phyloP scores from a whole-genome alignment of 1,284 basidiomycete species.

The Coniophora puteana region DNA sequence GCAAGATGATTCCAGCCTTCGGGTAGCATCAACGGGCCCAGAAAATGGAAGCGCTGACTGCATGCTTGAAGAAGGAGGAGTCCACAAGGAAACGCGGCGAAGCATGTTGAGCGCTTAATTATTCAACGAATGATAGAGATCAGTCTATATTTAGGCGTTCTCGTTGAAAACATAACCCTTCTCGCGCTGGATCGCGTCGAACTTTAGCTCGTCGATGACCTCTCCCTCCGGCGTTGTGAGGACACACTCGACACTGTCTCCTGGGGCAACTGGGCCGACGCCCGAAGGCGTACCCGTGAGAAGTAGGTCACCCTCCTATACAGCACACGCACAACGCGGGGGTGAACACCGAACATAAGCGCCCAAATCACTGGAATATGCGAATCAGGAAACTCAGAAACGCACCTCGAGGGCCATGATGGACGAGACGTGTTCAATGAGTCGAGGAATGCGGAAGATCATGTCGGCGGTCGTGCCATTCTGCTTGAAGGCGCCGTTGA shows the following conservation, averaged over 20 bases:
- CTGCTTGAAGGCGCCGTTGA: constrained; percentile 85
- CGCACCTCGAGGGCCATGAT: constrained; percentile 94
- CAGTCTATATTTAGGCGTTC: too few species aligned
- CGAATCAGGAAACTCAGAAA: constrained; percentile 2
- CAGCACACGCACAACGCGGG: too few species aligned
- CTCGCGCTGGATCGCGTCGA: constrained; percentile 61
- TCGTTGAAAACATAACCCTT: constrained; percentile 72
- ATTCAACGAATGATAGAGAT: too few species aligned
- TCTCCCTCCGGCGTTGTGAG: constrained; percentile 62
- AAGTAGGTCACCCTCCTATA: constrained; percentile 83
- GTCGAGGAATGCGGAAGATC: constrained; percentile 90
- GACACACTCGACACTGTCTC: constrained; percentile 78
- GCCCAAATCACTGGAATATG: not conserved
- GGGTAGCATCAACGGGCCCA: too few species aligned
- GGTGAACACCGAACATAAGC: not conserved
- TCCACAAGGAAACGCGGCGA: too few species aligned
- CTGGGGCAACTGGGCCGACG: constrained; percentile 75
- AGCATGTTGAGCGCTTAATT: too few species aligned
- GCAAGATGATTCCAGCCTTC: too few species aligned
- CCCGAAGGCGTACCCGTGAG: constrained; percentile 91
- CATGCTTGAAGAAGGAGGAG: too few species aligned
- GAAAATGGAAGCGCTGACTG: too few species aligned
- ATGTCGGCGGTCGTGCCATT: constrained; percentile 85
- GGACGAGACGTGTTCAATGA: constrained; percentile 89
- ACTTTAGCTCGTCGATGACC: constrained; percentile 59